Evolutionary conservation across 805 yeast species (phyloP).

Genomic region (Torulaspora delbrueckii): DNA sequence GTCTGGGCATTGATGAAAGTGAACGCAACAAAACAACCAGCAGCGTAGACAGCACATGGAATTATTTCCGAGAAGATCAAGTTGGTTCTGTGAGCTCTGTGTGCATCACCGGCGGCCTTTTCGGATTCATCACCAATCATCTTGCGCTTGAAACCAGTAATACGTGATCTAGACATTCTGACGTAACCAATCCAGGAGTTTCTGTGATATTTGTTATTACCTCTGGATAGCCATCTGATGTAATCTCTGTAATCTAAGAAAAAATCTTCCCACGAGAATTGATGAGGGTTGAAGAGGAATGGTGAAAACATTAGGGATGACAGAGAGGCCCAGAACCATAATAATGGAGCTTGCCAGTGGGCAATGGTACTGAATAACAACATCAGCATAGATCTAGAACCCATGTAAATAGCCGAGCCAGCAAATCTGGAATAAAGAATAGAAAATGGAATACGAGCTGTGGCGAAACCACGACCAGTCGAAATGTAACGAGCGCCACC

Average conservation of each 20-base stretch:
- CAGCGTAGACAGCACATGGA: conserved; percentile 68
- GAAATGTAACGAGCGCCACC: conserved; percentile 88
- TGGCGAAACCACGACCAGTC: conserved; percentile 84
- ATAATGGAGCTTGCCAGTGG: conserved; percentile 86
- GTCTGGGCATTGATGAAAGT: conserved; percentile 82
- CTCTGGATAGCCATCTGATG: conserved; percentile 87
- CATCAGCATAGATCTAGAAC: conserved; percentile 72
- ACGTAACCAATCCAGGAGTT: conserved; percentile 85
- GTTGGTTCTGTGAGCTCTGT: conserved; percentile 77
- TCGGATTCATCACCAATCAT: conserved; percentile 72
- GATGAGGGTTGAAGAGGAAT: conserved; percentile 94
- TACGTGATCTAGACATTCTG: conserved; percentile 76
- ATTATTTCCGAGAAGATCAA: conserved; percentile 64
- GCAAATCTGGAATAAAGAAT: conserved; percentile 74
- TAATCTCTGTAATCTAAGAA: conserved; percentile 94
- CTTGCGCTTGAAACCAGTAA: conserved; percentile 77
- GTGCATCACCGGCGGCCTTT: conserved; percentile 76
- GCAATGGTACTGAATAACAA: conserved; percentile 68
- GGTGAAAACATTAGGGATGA: conserved; percentile 88
- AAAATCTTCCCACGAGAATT: conserved; percentile 93
- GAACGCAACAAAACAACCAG: conserved; percentile 74
- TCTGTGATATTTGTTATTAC: conserved; percentile 84
- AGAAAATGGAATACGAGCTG: conserved; percentile 72
- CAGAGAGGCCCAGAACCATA: conserved; percentile 97
- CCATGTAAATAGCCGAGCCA: conserved; percentile 77